These are phyloP conservation scores for Didymella segeticola DNA, from an alignment of 2,329 filamentous ascomycete species.

Conservation along the genomic window DNA sequence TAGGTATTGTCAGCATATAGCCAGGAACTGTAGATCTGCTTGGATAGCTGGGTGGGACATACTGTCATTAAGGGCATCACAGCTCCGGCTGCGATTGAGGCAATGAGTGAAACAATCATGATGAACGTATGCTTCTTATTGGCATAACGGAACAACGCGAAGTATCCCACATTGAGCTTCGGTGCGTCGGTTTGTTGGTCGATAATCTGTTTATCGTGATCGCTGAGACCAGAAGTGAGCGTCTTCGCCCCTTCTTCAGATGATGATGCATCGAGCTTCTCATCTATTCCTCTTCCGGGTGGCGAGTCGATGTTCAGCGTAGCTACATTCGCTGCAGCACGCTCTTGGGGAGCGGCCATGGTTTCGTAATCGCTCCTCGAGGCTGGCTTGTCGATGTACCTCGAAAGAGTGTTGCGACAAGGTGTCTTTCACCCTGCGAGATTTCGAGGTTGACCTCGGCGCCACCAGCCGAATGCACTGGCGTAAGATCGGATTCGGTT, in stretches of 20 bases:
- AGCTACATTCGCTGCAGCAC: slow-evolving; percentile 11
- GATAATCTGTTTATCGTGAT: slow-evolving; percentile 45
- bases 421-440: slow-evolving; percentile 12
- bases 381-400: slow-evolving; percentile 4
- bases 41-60: slow-evolving; percentile 15
- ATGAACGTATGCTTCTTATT: slow-evolving; percentile 50
- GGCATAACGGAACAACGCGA: slow-evolving; percentile 56
- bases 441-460: slow-evolving; percentile 19
- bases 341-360: slow-evolving; percentile 18
- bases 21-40: background rate
- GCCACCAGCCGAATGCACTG: slow-evolving; percentile 11
- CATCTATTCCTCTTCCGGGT: slow-evolving; percentile 24
- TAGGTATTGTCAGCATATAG: slow-evolving; percentile 9
- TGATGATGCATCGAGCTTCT: slow-evolving; percentile 31
- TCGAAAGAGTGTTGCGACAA: slow-evolving; percentile 6
- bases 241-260: slow-evolving; percentile 30
- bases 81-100: slow-evolving; percentile 74
- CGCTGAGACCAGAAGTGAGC: slow-evolving; percentile 35
- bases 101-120: slow-evolving; percentile 63
- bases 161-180: slow-evolving; percentile 52
- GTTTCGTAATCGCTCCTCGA: slow-evolving; percentile 9
- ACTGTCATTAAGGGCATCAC: slow-evolving; percentile 76
- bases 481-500: slow-evolving; percentile 6
- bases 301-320: slow-evolving; percentile 5
- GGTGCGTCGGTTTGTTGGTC: slow-evolving; percentile 52